These are phyloP conservation scores for Hypoxylon rubiginosum DNA, from an alignment of 2,329 filamentous ascomycete species.

Conservation along the genomic window DNA sequence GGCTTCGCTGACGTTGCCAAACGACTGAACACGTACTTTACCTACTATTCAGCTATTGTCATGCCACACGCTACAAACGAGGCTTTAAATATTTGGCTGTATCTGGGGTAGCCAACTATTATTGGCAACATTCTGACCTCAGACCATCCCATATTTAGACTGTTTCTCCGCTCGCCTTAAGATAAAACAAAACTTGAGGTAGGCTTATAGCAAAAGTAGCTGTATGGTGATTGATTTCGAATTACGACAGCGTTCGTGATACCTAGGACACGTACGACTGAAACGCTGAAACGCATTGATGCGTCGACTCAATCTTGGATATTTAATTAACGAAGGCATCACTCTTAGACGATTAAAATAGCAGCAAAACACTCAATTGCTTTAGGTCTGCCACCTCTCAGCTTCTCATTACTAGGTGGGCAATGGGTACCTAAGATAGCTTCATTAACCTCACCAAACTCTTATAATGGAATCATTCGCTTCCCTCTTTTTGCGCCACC, in stretches of 20 bases:
- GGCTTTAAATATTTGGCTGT: background rate
- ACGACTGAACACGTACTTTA: background rate
- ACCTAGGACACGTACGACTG: background rate
- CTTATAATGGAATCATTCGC: too few relatives aligned
- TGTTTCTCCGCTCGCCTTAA: background rate
- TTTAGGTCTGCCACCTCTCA: too few relatives aligned
- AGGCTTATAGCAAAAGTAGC: background rate
- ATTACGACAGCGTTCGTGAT: background rate
- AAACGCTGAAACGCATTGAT: background rate
- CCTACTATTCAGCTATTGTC: too few relatives aligned
- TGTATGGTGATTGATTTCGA: background rate
- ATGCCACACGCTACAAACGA: background rate
- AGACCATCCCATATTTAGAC: slow-evolving; percentile 1
- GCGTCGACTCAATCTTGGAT: background rate
- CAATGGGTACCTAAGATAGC: too few relatives aligned
- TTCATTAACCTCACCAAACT: too few relatives aligned
- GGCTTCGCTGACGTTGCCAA: slow-evolving; percentile 1
- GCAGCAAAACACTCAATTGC: too few relatives aligned
- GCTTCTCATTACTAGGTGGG: too few relatives aligned
- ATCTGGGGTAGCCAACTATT: slow-evolving; percentile 23
- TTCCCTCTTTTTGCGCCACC: too few relatives aligned
- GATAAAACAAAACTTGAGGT: background rate
- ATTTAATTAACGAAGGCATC: too few relatives aligned
- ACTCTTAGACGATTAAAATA: too few relatives aligned
- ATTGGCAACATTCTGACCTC: slow-evolving; percentile 24